phyloP scores from a whole-genome alignment of 805 yeast species.

The Ogataea degrootiae region DNA sequence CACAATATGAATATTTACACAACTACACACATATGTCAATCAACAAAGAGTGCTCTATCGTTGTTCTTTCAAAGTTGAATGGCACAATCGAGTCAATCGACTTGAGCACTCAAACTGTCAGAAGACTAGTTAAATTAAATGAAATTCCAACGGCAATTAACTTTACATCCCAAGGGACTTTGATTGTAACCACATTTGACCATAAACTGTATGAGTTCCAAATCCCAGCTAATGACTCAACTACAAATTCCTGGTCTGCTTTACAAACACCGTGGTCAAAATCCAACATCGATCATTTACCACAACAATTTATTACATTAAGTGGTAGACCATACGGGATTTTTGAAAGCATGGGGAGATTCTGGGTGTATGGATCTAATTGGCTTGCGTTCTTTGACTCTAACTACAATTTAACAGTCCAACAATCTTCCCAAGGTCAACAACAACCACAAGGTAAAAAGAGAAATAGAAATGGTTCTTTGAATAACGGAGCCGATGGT shows the following conservation, averaged over 20 bases:
- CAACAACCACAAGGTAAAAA: slow-evolving; percentile 26
- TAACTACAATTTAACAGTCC: slow-evolving; percentile 37
- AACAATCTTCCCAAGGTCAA: slow-evolving; percentile 29
- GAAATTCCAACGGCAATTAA: slow-evolving; percentile 55
- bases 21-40: slow-evolving; percentile 50
- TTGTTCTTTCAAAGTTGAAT: slow-evolving; percentile 58
- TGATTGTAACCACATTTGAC: slow-evolving; percentile 67
- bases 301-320: slow-evolving; percentile 51
- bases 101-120: slow-evolving; percentile 26
- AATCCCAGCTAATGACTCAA: slow-evolving; percentile 15
- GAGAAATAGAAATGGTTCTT: slow-evolving; percentile 30
- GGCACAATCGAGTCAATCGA: slow-evolving; percentile 58
- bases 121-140: slow-evolving; percentile 53
- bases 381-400: slow-evolving; percentile 80
- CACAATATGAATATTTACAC: slow-evolving; percentile 31
- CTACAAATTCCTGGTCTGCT: slow-evolving; percentile 6
- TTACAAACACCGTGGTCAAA: slow-evolving; percentile 75
- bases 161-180: slow-evolving; percentile 45
- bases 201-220: slow-evolving; percentile 71
- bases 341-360: slow-evolving; percentile 40
- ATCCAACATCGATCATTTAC: slow-evolving; percentile 68
- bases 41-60: slow-evolving; percentile 37
- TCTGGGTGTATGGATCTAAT: slow-evolving; percentile 85
- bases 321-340: slow-evolving; percentile 73
- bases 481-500: not conserved